These are phyloP conservation scores for Paramecium octaurelia DNA, from an alignment of 73 alveolate species.

Conservation along the genomic window DNA sequence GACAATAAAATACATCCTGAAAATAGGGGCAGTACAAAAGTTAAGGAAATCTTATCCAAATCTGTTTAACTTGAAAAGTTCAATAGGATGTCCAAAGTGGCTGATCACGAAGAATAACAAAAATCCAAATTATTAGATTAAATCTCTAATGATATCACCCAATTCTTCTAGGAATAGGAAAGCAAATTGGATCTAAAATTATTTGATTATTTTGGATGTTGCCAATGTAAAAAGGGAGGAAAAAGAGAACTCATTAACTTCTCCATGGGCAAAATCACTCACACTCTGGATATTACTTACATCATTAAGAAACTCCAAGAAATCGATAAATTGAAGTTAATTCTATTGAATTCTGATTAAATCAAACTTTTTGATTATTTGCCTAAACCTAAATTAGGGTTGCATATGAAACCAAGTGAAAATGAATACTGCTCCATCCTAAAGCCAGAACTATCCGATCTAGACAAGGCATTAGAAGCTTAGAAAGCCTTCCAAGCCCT, in stretches of 20 bases:
- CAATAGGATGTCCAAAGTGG: conserved; percentile 7
- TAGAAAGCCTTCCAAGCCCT: background rate
- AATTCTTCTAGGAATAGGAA: conserved; percentile 24
- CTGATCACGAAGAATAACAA: background rate
- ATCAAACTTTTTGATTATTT: conserved; percentile 58
- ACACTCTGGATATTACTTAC: conserved; percentile 36
- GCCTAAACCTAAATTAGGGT: conserved; percentile 44
- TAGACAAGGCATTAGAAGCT: conserved; percentile 29
- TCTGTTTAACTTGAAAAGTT: conserved; percentile 15
- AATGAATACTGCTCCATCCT: background rate
- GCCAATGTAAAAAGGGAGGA: conserved; percentile 10
- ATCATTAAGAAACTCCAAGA: conserved; percentile 41
- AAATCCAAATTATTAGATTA: background rate
- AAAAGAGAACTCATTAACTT: conserved; percentile 32
- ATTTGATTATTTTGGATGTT: conserved; percentile 15
- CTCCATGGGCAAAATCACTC: background rate
- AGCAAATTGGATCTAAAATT: background rate
- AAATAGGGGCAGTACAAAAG: background rate
- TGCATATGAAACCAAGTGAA: background rate
- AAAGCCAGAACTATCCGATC: background rate
- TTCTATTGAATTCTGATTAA: conserved; percentile 26
- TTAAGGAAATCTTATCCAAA: background rate
- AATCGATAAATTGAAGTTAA: conserved; percentile 49
- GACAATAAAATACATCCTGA: background rate
- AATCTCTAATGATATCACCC: background rate